phyloP scores from a whole-genome alignment of 441 rosid species.

The Metrosideros polymorpha region DNA sequence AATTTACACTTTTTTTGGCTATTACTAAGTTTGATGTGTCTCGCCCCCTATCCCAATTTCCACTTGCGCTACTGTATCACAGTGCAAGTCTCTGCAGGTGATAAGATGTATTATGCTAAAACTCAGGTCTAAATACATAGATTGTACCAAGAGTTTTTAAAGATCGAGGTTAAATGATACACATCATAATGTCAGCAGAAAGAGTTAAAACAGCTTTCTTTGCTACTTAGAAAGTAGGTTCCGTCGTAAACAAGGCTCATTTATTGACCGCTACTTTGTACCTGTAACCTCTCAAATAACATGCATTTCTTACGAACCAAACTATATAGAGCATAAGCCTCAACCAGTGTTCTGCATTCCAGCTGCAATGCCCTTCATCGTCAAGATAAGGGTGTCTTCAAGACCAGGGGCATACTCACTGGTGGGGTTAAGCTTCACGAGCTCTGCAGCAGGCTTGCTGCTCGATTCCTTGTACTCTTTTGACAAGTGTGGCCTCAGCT shows the following conservation, averaged over 20 bases:
- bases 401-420: conserved; percentile 54
- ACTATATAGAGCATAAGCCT: background rate
- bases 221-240: background rate
- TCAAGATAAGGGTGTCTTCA: conserved; percentile 28
- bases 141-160: background rate
- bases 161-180: background rate
- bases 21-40: background rate
- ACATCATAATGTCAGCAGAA: background rate
- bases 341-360: conserved; percentile 15
- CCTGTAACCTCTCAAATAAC: background rate
- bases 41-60: background rate
- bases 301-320: background rate
- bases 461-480: conserved; percentile 24
- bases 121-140: background rate
- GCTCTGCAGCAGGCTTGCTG: conserved; percentile 44
- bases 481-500: conserved; percentile 16
- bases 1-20: background rate
- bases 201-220: background rate
- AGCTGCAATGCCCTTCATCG: conserved; percentile 17
- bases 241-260: background rate
- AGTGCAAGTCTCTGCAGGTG: background rate
- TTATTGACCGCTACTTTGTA: background rate
- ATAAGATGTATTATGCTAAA: background rate
- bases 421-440: conserved; percentile 46
- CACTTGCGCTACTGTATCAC: background rate